Conservation (phyloP, 106 monocot genomes). For the Vanilla planifolia region DNA sequence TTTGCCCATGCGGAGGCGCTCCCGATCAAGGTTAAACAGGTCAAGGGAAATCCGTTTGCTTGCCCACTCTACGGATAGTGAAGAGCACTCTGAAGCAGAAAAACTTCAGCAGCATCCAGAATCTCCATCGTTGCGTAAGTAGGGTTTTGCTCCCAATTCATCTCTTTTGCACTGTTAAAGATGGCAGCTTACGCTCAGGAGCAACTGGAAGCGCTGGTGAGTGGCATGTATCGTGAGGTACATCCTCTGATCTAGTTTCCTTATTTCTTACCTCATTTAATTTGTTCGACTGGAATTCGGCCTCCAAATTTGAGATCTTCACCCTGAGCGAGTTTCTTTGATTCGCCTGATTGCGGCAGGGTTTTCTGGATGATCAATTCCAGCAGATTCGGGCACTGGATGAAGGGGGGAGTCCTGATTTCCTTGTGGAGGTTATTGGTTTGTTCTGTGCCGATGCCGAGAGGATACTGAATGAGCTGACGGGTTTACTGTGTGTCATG, state of each 20-base stretch:
- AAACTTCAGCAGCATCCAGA: too few relatives aligned
- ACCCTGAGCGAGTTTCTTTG: background rate
- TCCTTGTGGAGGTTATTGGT: constrained; percentile 49
- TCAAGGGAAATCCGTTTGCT: too few relatives aligned
- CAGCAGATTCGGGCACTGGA: constrained; percentile 53
- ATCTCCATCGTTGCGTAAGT: background rate
- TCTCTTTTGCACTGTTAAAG: background rate
- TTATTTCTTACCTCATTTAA: background rate
- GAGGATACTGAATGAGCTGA: constrained; percentile 38
- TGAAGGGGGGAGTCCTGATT: constrained; percentile 44
- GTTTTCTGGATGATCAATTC: constrained; percentile 56
- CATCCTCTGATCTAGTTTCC: background rate
- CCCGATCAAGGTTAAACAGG: too few relatives aligned
- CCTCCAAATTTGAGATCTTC: background rate
- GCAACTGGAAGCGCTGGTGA: constrained; percentile 32
- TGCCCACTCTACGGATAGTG: too few relatives aligned
- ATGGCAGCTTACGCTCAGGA: constrained; percentile 10
- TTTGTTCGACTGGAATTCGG: background rate
- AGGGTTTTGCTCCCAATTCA: background rate
- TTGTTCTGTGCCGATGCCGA: constrained; percentile 63
- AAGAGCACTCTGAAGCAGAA: too few relatives aligned
- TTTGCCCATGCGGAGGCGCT: too few relatives aligned
- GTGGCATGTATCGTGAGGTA: constrained; percentile 56
- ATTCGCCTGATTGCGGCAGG: constrained; percentile 23
- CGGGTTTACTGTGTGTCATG: constrained; percentile 25